These are phyloP conservation scores for Pouteria glomerata DNA, from an alignment of 148 eudicot genomes.

Conservation along the genomic window DNA sequence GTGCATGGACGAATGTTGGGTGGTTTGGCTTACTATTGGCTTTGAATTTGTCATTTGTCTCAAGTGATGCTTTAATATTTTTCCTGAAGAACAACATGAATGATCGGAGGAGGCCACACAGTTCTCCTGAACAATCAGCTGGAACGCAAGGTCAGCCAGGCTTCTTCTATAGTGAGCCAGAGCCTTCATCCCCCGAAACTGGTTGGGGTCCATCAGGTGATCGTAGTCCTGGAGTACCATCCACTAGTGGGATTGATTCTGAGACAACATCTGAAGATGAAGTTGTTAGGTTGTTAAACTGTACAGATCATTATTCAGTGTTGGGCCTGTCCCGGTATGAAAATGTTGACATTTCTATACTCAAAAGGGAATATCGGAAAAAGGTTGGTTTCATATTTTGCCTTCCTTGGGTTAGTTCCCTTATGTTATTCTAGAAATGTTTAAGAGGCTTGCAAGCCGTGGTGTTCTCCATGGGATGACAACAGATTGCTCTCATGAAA, in stretches of 20 bases:
- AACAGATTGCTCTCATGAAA: background rate
- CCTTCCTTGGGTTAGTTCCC: background rate
- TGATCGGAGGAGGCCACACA: constrained; percentile 41
- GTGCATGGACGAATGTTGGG: constrained; percentile 80
- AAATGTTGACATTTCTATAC: constrained; percentile 61
- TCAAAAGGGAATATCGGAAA: constrained; percentile 83
- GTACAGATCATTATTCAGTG: constrained; percentile 90
- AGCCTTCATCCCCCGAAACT: constrained; percentile 35
- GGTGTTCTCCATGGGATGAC: background rate
- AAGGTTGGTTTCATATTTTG: constrained; percentile 42
- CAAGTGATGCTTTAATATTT: constrained; percentile 73
- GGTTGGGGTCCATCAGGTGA: constrained; percentile 51
- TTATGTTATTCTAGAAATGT: background rate
- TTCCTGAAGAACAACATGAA: constrained; percentile 55
- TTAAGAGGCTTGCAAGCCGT: background rate
- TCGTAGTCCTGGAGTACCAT: constrained; percentile 63
- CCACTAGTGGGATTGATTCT: constrained; percentile 82
- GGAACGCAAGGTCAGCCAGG: constrained; percentile 47
- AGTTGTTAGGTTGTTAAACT: constrained; percentile 78
- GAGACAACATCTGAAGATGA: constrained; percentile 92
- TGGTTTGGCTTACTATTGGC: constrained; percentile 71
- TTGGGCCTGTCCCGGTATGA: constrained; percentile 73
- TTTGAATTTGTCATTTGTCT: constrained; percentile 76
- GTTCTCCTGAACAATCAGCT: constrained; percentile 48
- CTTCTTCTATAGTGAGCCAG: constrained; percentile 36